Base-by-base conservation (phyloP, 495 filamentous ascomycete genomes). In the Tuber aestivum region DNA sequence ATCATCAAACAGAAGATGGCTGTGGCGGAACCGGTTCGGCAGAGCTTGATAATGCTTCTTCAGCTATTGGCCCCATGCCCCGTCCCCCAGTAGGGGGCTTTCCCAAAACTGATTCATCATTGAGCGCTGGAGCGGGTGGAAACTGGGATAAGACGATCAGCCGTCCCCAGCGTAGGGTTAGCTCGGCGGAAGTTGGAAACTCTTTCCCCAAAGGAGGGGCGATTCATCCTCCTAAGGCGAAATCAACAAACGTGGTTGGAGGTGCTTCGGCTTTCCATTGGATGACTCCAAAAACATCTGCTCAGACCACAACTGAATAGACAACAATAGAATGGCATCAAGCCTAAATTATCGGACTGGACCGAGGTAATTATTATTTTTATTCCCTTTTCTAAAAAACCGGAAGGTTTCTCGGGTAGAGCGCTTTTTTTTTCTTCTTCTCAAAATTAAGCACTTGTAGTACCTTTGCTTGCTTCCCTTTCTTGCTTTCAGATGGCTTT, bases 231-330 rank as follows among this genome's bases (percentile, higher is more conserved):
- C 69, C 77, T 76, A 89, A 90, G 78, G 83, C 84, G n/a, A 85
- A 87, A 73, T 84, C 85, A 7, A 80, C 90, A 37, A 97, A 97
- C 83, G 94, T 95, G 4, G 87, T 97, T 56, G 95, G 95, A 18
- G 91, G 92, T 48, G 95, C 92, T n/a, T 95, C 93, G 38, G 95
- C 95, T 21, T 99, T 99, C 86, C 89, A 92, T n/a, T 99, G 94
- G 94, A 89, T 97, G 84, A 75, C 80, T 35, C 73, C 76, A n/a
- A 81, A 81, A 44, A 65, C 69, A 21, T 75, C 79, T 40, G 71
- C 78, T 10, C 56, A 65, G 56, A 69, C 78, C 14, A 48, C 78
- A 45, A 41, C 70, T 41, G 77, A 80, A 76, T 79, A 80, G 78
- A 42, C 69, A 40, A 27, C n/a, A 50, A 42, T 32, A 71, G 32